These are phyloP conservation scores for Rhododendron ferrugineum DNA, from an alignment of 148 eudicot species.

Conservation along the genomic window DNA sequence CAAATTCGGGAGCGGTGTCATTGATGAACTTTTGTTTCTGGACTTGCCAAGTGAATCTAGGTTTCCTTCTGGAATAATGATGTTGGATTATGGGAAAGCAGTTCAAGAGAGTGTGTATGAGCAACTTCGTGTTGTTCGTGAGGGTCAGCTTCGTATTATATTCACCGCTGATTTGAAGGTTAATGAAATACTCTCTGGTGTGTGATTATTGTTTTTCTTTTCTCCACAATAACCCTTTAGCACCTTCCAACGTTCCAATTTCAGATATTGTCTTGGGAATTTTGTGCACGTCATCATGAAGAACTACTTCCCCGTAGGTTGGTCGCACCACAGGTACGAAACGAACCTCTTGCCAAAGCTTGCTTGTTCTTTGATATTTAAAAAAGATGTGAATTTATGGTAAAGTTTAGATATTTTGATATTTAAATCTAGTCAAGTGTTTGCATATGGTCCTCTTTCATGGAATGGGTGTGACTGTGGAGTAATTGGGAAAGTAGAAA, in stretches of 20 bases:
- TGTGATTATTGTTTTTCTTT: neutral
- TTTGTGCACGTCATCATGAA: constrained; percentile 91
- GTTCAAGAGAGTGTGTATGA: constrained; percentile 94
- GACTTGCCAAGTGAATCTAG: constrained; percentile 88
- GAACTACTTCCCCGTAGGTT: constrained; percentile 86
- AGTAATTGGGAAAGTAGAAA: neutral
- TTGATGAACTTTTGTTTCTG: constrained; percentile 81
- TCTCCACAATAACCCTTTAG: constrained; percentile 3
- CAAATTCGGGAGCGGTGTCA: constrained; percentile 85
- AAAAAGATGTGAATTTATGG: neutral
- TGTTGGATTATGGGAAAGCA: constrained; percentile 84
- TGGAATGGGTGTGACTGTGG: neutral
- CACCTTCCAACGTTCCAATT: neutral
- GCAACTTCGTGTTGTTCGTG: constrained; percentile 88
- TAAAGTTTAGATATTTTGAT: neutral
- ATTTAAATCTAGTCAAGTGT: neutral
- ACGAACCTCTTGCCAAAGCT: neutral
- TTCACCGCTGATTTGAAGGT: constrained; percentile 91
- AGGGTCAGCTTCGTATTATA: constrained; percentile 80
- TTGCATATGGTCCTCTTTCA: neutral
- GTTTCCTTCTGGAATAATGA: constrained; percentile 68
- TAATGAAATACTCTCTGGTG: neutral
- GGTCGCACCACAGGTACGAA: constrained; percentile 84
- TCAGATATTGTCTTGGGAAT: constrained; percentile 92
- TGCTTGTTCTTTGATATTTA: neutral